Evolutionary conservation across 768 basidiomycete species (phyloP), one percentile per base, ranked within the genome.

Genomic region (Trichaptum fuscoviolaceum): DNA sequence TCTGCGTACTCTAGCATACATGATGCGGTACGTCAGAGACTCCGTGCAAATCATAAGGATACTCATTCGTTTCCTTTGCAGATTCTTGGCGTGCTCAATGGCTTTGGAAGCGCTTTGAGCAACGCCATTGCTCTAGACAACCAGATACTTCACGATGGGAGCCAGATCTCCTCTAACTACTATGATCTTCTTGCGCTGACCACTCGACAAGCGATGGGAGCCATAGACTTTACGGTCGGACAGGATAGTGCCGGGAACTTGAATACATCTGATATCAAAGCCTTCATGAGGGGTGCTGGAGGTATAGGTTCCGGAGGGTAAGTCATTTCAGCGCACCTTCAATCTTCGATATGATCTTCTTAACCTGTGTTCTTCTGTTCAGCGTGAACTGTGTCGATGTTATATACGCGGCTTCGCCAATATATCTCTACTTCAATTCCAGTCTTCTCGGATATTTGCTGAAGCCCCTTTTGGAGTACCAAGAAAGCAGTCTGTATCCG

Each of bases 251-350:
- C 79, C 67, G 84, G 85, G 3, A 76, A 78, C 8, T 84, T 80
- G 76, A 86, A 87, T 71, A 79, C 79, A 0, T 76, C 69, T 20
- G 85, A 87, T 71, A 73, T 83, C 6, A 73, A 86, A 27, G 78
- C 84, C 7, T 86, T 88, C 73, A 78, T 87, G 77, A 87, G 84
- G 77, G 83, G 85, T 83, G 69, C 42, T 63, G 63, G 85, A 86
- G 73, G 87, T 87, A 20, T 86, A 85, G 1, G 85, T 84, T 66
- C 80, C 84, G 64, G 85, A 24, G 83, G 30, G 84, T 88, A 69
- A 65, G 83, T 76, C 58, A 12, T n/a, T n/a, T n/a, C n/a, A n/a
- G n/a, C n/a, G n/a, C 27, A 17, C 26, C 15, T n/a, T 58, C 24
- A 34, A 42, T 57, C 61, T 30, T 10, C 66, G 63, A 61, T 64